Evolutionary conservation across 2,329 filamentous ascomycete genomes (phyloP).

Genomic region (Fusarium clavum): DNA sequence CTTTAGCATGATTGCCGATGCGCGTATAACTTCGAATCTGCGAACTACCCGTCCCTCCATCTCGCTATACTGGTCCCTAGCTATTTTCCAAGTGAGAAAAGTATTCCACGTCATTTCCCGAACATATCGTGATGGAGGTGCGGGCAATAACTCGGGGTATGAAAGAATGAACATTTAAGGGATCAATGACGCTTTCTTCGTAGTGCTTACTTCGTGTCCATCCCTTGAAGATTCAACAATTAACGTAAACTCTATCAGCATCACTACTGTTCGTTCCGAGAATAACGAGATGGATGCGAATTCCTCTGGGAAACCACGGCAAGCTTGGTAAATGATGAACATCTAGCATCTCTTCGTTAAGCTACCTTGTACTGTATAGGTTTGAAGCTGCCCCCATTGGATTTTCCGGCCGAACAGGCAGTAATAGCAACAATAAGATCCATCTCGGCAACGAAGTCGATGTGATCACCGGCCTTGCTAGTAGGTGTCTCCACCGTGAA

Average conservation of each 20-base stretch:
- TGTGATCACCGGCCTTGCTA: conserved; percentile 3
- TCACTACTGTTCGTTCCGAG: not conserved
- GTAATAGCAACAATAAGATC: conserved; percentile 9
- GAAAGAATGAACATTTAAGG: not conserved
- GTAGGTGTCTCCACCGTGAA: conserved; percentile 1
- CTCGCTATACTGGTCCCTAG: not conserved
- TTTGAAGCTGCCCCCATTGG: conserved; percentile 3
- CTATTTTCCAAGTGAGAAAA: not conserved
- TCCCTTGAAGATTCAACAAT: not conserved
- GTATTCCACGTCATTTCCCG: not conserved
- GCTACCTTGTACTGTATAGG: conserved; percentile 4
- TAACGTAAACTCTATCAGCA: not conserved
- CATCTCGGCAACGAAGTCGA: conserved; percentile 7
- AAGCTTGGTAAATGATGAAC: not conserved
- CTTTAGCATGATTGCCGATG: not conserved
- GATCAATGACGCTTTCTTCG: not conserved
- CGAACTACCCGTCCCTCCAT: not conserved
- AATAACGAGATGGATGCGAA: not conserved
- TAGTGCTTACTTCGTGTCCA: not conserved
- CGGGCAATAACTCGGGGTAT: not conserved
- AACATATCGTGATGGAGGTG: not conserved
- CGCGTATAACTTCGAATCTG: not conserved
- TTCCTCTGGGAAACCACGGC: not conserved
- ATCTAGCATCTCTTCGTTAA: not conserved
- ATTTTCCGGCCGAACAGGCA: conserved; percentile 7